Percentiles rank a stretch among this genome's conserved stretches.
Conservation (phyloP, 768 basidiomycete species). For the Hortiboletus campestris region DNA sequence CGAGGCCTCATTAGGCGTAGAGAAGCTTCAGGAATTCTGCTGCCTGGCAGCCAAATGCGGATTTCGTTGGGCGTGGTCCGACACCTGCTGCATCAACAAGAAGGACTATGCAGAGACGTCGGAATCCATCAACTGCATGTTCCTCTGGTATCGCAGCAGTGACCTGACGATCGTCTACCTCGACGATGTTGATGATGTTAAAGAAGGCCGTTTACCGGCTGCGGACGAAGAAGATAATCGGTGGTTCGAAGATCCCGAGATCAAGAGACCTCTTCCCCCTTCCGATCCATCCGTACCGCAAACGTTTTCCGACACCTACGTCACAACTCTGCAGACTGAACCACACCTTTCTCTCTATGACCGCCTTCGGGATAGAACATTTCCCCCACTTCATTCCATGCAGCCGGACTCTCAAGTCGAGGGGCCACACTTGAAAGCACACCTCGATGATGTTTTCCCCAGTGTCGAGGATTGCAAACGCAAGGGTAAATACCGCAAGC, state of each 20-base stretch:
- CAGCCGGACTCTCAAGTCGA: conserved; percentile 25
- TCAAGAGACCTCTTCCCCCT: conserved; percentile 10
- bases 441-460: conserved; percentile 11
- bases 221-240: background rate
- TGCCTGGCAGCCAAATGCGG: conserved; percentile 29
- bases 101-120: conserved; percentile 21
- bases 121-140: conserved; percentile 32
- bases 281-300: background rate
- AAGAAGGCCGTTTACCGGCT: conserved; percentile 11
- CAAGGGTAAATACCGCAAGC: conserved; percentile 4
- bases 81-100: conserved; percentile 31
- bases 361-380: background rate
- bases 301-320: conserved; percentile 1
- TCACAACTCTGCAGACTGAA: background rate
- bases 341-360: conserved; percentile 9
- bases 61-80: conserved; percentile 31
- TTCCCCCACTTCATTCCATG: conserved; percentile 5
- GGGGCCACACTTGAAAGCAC: conserved; percentile 2
- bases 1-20: background rate
- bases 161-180: conserved; percentile 30
- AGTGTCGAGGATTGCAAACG: background rate
- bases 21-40: conserved; percentile 31
- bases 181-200: conserved; percentile 25
- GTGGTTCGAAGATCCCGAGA: conserved; percentile 22
- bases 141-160: conserved; percentile 27